Evolutionary conservation across 2,329 filamentous ascomycete species (phyloP).

Genomic region (Colletotrichum incanum): DNA sequence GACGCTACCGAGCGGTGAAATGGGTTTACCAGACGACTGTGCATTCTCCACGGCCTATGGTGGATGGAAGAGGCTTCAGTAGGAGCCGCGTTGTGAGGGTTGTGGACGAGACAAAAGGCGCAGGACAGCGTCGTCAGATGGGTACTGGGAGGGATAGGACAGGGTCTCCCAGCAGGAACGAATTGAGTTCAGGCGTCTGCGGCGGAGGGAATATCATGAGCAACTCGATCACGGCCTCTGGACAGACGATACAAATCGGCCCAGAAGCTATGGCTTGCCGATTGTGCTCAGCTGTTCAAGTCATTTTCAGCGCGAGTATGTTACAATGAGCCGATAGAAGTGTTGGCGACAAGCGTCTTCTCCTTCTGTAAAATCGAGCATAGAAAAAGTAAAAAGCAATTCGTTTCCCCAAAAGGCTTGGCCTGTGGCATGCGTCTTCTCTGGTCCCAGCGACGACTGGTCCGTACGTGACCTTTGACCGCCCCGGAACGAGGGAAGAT

Average conservation of each 20-base stretch:
- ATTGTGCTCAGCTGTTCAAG: background rate
- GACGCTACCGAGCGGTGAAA: slow-evolving; percentile 23
- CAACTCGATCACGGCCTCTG: slow-evolving; percentile 15
- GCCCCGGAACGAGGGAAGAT: background rate
- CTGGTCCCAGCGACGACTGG: background rate
- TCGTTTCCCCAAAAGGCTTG: slow-evolving; percentile 15
- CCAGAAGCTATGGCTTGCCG: slow-evolving; percentile 1
- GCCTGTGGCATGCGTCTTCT: background rate
- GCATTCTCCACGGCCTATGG: slow-evolving; percentile 28
- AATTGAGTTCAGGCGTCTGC: slow-evolving; percentile 24
- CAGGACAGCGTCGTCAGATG: slow-evolving; percentile 17
- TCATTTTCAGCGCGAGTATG: background rate
- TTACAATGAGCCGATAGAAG: background rate
- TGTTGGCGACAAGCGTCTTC: slow-evolving; percentile 5
- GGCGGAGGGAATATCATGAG: slow-evolving; percentile 26
- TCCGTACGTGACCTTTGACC: background rate
- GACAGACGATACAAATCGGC: background rate
- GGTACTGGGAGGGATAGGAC: slow-evolving; percentile 5
- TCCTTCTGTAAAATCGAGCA: background rate
- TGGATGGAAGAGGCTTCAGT: slow-evolving; percentile 30
- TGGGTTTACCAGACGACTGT: slow-evolving; percentile 29
- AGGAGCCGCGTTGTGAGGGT: slow-evolving; percentile 1
- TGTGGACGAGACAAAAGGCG: slow-evolving; percentile 10
- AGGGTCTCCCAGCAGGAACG: slow-evolving; percentile 5
- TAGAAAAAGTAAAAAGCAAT: slow-evolving; percentile 27